A percentile compares a stretch with the other conserved stretches of the same genome.
Evolutionary conservation across 108 stramenopile genomes (phyloP).

Genomic region (Cyclostephanos tholiformis): DNA sequence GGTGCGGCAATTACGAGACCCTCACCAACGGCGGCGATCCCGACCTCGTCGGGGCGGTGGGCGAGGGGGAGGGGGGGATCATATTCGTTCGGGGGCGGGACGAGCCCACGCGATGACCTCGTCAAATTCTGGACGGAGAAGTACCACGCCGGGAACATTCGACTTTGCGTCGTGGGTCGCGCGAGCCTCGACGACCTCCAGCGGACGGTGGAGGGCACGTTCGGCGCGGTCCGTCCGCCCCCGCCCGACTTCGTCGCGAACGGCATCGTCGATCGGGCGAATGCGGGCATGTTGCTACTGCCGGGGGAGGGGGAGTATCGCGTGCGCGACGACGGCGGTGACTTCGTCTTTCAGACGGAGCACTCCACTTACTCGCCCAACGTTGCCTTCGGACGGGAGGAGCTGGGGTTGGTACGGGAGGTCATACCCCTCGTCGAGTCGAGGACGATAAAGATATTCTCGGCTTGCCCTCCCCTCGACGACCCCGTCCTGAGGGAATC

Average conservation of each 20-base stretch:
- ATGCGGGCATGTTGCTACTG: conserved; percentile 37
- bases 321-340: conserved; percentile 26
- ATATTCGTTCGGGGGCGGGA: conserved; percentile 38
- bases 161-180: conserved; percentile 86
- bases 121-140: conserved; percentile 71
- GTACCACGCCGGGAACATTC: conserved; percentile 89
- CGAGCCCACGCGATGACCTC: conserved; percentile 66
- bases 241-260: conserved; percentile 47
- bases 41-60: conserved; percentile 16
- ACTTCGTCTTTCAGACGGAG: conserved; percentile 68
- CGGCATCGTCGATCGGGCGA: conserved; percentile 53
- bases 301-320: conserved; percentile 22
- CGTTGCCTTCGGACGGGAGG: conserved; percentile 72
- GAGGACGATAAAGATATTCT: conserved; percentile 84
- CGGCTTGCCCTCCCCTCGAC: conserved; percentile 84
- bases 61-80: conserved; percentile 32
- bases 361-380: conserved; percentile 63
- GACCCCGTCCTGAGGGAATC: conserved; percentile 67
- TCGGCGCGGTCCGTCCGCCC: conserved; percentile 65
- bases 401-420: conserved; percentile 73
- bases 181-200: conserved; percentile 85
- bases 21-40: conserved; percentile 70
- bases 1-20: conserved; percentile 94
- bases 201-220: conserved; percentile 70
- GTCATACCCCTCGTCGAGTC: conserved; percentile 88